Conservation (phyloP, 1,284 basidiomycete species). For the Cutaneotrichosporon arboriforme region DNA sequence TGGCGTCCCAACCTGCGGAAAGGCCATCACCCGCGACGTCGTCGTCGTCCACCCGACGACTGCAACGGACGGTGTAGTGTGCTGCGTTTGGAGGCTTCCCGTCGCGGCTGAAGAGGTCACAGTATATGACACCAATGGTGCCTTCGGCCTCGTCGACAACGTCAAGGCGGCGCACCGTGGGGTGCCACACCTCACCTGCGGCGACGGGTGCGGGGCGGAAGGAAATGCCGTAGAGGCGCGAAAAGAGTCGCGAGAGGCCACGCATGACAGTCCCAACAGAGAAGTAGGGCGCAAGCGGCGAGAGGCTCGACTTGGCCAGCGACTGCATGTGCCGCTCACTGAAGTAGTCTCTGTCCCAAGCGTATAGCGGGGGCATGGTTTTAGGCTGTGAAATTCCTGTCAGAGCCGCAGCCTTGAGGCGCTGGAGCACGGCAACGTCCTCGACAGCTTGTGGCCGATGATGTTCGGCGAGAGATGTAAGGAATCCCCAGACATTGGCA, state of each 20-base stretch:
- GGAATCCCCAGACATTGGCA: conserved; percentile 78
- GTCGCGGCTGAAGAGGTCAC: conserved; percentile 77
- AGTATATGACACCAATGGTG: conserved; percentile 87
- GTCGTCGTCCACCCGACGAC: conserved; percentile 83
- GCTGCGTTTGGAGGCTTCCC: conserved; percentile 90
- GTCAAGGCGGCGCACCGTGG: conserved; percentile 81
- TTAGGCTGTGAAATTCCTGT: conserved; percentile 38
- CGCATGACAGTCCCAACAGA: conserved; percentile 82
- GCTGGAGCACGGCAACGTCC: conserved; percentile 65
- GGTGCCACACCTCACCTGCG: conserved; percentile 82
- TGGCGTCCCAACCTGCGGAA: conserved; percentile 35
- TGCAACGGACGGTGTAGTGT: conserved; percentile 96
- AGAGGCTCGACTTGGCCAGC: conserved; percentile 53
- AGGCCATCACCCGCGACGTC: conserved; percentile 62
- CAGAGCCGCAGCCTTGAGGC: conserved; percentile 67
- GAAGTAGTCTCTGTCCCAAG: conserved; percentile 92
- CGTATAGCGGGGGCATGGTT: conserved; percentile 63
- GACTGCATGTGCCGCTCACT: conserved; percentile 36
- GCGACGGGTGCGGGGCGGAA: conserved; percentile 60
- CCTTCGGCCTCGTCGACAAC: conserved; percentile 76
- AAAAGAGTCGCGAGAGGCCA: conserved; percentile 78
- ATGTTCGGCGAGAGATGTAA: conserved; percentile 69
- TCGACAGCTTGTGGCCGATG: conserved; percentile 66
- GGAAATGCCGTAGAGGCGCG: conserved; percentile 77
- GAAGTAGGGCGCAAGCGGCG: conserved; percentile 58